Evolutionary conservation across 2,329 filamentous ascomycete genomes (phyloP).

Genomic region (Diaporthe nobilis): DNA sequence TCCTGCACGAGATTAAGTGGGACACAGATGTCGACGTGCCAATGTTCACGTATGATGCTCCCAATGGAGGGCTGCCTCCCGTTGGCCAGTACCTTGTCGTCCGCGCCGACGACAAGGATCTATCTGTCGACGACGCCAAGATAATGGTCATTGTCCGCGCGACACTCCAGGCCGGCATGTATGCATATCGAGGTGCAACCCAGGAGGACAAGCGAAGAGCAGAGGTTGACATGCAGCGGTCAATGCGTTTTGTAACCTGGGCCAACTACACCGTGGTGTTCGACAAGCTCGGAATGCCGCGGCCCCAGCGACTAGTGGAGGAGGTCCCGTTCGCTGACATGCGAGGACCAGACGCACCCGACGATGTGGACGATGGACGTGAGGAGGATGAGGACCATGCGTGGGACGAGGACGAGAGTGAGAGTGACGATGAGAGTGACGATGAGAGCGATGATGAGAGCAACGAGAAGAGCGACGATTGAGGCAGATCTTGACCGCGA

Average conservation of each 20-base stretch:
- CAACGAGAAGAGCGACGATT: background rate
- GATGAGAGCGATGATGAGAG: too few relatives aligned
- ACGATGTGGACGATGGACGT: background rate
- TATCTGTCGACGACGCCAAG: background rate
- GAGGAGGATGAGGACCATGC: background rate
- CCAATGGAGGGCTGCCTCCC: background rate
- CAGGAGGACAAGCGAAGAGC: fast-evolving
- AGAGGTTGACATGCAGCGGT: background rate
- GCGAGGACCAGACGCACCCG: background rate
- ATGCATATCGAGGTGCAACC: too few relatives aligned
- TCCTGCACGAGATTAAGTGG: background rate
- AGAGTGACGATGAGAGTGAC: background rate
- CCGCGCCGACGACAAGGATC: background rate
- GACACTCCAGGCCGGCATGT: background rate
- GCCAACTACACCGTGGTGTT: background rate
- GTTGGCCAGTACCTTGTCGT: background rate
- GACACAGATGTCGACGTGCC: background rate
- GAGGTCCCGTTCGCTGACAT: background rate
- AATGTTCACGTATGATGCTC: too few relatives aligned
- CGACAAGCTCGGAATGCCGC: background rate
- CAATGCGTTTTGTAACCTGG: background rate
- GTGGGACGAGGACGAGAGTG: too few relatives aligned
- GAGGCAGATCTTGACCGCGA: too few relatives aligned
- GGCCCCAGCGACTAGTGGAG: background rate
- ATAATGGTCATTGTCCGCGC: background rate